These are phyloP conservation scores for Xylariaceae sp. DNA, from an alignment of 2,329 filamentous ascomycete genomes.

Conservation along the genomic window DNA sequence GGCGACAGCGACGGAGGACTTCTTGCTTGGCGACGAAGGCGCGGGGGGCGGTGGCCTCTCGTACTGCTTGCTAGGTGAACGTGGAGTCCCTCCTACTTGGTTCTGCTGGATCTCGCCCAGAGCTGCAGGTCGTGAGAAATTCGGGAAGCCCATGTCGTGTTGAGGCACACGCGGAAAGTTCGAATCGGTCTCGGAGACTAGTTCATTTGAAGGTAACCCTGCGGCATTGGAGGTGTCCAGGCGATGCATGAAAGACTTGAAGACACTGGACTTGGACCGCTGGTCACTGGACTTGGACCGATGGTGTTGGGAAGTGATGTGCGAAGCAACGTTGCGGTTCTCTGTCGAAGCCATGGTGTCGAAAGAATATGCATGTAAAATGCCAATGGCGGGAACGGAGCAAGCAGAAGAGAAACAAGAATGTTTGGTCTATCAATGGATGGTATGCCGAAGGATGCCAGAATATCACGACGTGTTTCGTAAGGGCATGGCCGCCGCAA, in stretches of 20 bases:
- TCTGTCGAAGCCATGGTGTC: slow-evolving; percentile 19
- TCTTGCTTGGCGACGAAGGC: slow-evolving; percentile 23
- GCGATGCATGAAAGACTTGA: slow-evolving; percentile 43
- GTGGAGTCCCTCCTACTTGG: slow-evolving; percentile 24
- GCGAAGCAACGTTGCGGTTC: slow-evolving; percentile 14
- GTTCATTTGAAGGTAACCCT: slow-evolving; percentile 22
- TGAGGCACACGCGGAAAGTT: slow-evolving; percentile 16
- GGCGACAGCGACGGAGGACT: slow-evolving; percentile 33
- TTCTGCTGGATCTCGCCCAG: slow-evolving; percentile 53
- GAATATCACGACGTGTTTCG: slow-evolving; percentile 10
- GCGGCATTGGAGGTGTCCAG: slow-evolving; percentile 38
- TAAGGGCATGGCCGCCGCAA: slow-evolving; percentile 12
- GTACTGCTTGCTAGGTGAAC: slow-evolving; percentile 18
- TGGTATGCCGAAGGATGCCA: slow-evolving; percentile 12
- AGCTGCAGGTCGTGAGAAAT: slow-evolving; percentile 35
- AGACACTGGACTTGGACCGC: slow-evolving; percentile 40
- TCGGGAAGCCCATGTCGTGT: slow-evolving; percentile 24
- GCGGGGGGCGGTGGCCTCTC: slow-evolving; percentile 6
- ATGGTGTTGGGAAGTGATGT: slow-evolving; percentile 27
- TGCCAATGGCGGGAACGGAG: slow-evolving; percentile 5
- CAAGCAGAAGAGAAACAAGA: slow-evolving; percentile 14
- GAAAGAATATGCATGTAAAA: slow-evolving; percentile 4
- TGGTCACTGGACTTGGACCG: slow-evolving; percentile 42
- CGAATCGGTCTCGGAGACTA: slow-evolving; percentile 14
- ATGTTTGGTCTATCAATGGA: slow-evolving; percentile 14